phyloP scores from a whole-genome alignment of 257 asterid genomes.

The Solanum habrochaites region DNA sequence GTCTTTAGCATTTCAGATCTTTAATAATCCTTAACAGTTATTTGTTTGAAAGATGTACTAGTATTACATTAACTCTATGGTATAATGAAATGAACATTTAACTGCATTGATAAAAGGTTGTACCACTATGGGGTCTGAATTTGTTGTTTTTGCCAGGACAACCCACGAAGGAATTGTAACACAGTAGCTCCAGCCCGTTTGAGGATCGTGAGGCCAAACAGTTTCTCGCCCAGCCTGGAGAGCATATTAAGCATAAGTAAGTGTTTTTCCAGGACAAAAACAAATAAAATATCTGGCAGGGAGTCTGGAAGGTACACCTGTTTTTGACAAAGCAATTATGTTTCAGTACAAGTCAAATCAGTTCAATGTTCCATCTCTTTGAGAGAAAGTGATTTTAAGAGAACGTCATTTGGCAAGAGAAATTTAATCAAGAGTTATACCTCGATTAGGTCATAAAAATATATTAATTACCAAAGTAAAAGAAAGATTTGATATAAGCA shows the following conservation, averaged over 20 bases:
- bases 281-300: neutral
- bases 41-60: neutral
- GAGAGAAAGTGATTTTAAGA: neutral
- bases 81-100: conserved; percentile 2
- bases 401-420: neutral
- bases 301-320: neutral
- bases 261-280: neutral
- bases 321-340: neutral
- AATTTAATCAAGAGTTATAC: neutral
- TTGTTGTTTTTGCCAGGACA: conserved; percentile 82
- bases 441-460: neutral
- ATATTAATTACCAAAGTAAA: neutral
- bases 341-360: neutral
- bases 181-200: conserved; percentile 95
- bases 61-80: neutral
- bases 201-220: conserved; percentile 96
- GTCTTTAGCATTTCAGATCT: neutral
- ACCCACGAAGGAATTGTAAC: conserved; percentile 92
- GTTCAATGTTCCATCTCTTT: neutral
- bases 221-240: conserved; percentile 79
- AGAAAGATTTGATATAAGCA: neutral
- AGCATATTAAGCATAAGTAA: conserved; percentile 1
- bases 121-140: conserved; percentile 97
- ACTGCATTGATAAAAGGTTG: conserved; percentile 7
- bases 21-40: neutral